These are phyloP conservation scores for Anisogramma anomala DNA, from an alignment of 2,329 filamentous ascomycete species.

Conservation along the genomic window DNA sequence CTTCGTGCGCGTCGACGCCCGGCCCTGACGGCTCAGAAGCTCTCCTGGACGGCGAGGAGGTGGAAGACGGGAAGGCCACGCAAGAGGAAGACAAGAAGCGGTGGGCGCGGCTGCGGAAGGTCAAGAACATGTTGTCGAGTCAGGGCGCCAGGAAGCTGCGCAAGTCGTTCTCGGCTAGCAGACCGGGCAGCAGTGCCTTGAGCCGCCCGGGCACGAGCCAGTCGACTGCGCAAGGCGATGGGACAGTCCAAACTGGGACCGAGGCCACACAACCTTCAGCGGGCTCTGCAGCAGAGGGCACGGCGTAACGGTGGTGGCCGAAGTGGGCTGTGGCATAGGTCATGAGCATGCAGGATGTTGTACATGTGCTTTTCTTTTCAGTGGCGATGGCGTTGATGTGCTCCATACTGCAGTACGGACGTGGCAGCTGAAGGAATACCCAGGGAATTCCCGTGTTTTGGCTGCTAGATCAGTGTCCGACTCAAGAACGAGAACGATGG, in stretches of 20 bases:
- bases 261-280: background rate
- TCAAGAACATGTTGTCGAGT: slow-evolving; percentile 60
- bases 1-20: slow-evolving; percentile 6
- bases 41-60: slow-evolving; percentile 26
- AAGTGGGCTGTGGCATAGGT: background rate
- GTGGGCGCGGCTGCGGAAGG: slow-evolving; percentile 58
- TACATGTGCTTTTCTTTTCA: background rate
- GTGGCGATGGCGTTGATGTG: background rate
- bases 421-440: background rate
- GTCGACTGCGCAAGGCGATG: slow-evolving; percentile 6
- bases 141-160: slow-evolving; percentile 47
- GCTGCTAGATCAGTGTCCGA: background rate
- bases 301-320: background rate
- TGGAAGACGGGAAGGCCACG: slow-evolving; percentile 34
- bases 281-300: background rate
- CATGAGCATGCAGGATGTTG: background rate
- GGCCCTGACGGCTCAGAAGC: slow-evolving; percentile 16
- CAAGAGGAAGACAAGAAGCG: slow-evolving; percentile 58
- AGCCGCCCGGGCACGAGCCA: slow-evolving; percentile 15
- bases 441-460: no score
- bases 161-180: slow-evolving; percentile 24
- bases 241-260: background rate
- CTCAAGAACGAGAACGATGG: no score
- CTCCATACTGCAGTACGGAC: background rate
- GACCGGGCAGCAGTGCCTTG: slow-evolving; percentile 25